A percentile compares a stretch with the other conserved stretches of the same genome.
These are phyloP conservation scores for Bipolaris victoriae DNA, from an alignment of 2,329 filamentous ascomycete species.

Conservation along the genomic window DNA sequence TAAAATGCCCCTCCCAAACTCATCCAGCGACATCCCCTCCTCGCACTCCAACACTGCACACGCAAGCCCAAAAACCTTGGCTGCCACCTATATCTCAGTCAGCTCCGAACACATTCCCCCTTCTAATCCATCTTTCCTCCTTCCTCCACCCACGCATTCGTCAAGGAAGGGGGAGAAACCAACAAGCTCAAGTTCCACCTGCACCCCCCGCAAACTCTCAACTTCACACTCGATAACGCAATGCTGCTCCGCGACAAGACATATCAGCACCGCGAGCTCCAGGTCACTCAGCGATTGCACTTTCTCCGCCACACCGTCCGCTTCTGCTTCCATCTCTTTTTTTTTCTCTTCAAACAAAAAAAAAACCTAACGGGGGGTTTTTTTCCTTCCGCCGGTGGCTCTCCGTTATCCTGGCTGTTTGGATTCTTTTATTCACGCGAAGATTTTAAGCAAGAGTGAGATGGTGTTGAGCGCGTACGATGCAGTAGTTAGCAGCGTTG, in stretches of 20 bases:
- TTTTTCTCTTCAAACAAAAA: no score
- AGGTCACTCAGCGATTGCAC: slow-evolving; percentile 83
- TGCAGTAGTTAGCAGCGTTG: no score
- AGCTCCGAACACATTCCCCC: no score
- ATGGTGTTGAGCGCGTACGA: no score
- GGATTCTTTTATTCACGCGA: no score
- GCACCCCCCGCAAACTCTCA: slow-evolving; percentile 68
- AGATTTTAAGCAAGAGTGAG: no score
- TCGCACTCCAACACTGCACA: slow-evolving; percentile 75
- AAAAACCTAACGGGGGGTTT: no score
- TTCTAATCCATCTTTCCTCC: no score
- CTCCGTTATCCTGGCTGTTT: no score
- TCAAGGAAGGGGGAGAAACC: slow-evolving; percentile 1
- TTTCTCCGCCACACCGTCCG: slow-evolving; percentile 50
- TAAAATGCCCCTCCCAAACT: slow-evolving; percentile 76
- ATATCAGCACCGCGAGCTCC: slow-evolving; percentile 84
- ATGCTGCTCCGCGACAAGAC: slow-evolving; percentile 81
- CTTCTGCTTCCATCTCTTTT: background rate
- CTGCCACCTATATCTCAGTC: slow-evolving; percentile 60
- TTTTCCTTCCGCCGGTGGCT: no score
- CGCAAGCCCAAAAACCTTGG: slow-evolving; percentile 73
- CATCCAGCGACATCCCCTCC: slow-evolving; percentile 75
- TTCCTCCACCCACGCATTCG: no score
- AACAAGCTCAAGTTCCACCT: slow-evolving; percentile 75
- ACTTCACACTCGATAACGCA: slow-evolving; percentile 81